These are phyloP conservation scores for Podospora didyma DNA, from an alignment of 495 filamentous ascomycete species.

Conservation along the genomic window DNA sequence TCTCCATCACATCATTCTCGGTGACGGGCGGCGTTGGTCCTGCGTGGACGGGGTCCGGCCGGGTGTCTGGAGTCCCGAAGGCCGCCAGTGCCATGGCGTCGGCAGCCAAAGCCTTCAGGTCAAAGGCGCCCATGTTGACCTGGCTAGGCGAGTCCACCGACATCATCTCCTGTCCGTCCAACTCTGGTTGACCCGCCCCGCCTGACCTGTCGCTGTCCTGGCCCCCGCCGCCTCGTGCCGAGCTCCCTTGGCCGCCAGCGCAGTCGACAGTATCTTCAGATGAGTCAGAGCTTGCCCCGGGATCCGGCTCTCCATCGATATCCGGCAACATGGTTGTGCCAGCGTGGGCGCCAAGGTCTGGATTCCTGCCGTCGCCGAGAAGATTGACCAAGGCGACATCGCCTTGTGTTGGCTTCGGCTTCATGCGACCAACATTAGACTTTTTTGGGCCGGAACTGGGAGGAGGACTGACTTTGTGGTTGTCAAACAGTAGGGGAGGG, in stretches of 20 bases:
- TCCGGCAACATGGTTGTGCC: constrained; percentile 33
- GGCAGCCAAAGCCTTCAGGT: constrained; percentile 40
- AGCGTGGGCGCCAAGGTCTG: constrained; percentile 42
- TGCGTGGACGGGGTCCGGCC: constrained; percentile 22
- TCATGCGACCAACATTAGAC: constrained; percentile 41
- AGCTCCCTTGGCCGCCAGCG: background rate
- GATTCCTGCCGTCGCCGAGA: constrained; percentile 46
- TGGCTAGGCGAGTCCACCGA: constrained; percentile 11
- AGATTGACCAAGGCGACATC: constrained; percentile 52
- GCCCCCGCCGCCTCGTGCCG: background rate
- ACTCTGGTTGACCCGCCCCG: constrained; percentile 17
- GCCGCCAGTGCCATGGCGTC: constrained; percentile 24
- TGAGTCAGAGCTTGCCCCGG: constrained; percentile 7
- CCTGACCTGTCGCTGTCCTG: constrained; percentile 1
- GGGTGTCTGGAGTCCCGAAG: constrained; percentile 18
- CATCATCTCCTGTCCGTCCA: constrained; percentile 8
- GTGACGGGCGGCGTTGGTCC: constrained; percentile 23
- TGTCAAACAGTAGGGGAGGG: constrained; percentile 24
- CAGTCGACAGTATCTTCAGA: constrained; percentile 7
- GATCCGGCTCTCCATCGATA: constrained; percentile 22
- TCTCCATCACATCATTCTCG: constrained; percentile 22
- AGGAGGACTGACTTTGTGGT: constrained; percentile 36
- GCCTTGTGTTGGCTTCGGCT: constrained; percentile 41
- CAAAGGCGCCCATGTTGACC: constrained; percentile 30
- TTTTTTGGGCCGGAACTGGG: constrained; percentile 30